phyloP scores from a whole-genome alignment of 2,329 filamentous ascomycete genomes.

The Penicillium sp. region DNA sequence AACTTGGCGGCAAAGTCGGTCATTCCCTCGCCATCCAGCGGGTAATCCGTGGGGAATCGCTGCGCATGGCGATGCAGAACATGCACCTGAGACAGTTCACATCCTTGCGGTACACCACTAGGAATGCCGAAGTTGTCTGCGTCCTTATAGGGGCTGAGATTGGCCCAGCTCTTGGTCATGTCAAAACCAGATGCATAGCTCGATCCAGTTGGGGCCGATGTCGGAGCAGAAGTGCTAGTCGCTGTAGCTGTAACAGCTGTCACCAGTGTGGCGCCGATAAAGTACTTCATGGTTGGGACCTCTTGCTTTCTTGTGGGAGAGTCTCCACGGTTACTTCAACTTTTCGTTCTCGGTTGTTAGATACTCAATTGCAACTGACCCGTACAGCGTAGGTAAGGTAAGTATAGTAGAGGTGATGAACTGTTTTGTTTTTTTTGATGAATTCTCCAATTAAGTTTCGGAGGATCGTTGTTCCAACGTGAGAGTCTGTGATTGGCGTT shows the following conservation, averaged over 20 bases:
- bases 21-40: slow-evolving; percentile 52
- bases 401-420: not conserved
- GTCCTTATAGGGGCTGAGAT: slow-evolving; percentile 32
- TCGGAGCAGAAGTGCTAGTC: slow-evolving; percentile 6
- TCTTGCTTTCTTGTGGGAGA: not conserved
- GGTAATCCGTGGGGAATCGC: slow-evolving; percentile 49
- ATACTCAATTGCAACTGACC: not conserved
- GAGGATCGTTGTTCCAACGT: not conserved
- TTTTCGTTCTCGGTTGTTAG: not conserved
- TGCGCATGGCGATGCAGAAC: slow-evolving; percentile 56
- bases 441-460: not conserved
- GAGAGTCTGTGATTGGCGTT: not conserved
- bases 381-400: not conserved
- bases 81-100: slow-evolving; percentile 56
- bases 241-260: slow-evolving; percentile 6
- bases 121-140: slow-evolving; percentile 26
- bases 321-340: not conserved
- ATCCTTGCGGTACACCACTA: slow-evolving; percentile 53
- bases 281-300: slow-evolving; percentile 10
- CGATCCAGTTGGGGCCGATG: slow-evolving; percentile 23
- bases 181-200: slow-evolving; percentile 32
- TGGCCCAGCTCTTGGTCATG: slow-evolving; percentile 32
- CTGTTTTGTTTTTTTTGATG: not conserved
- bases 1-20: slow-evolving; percentile 51
- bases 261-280: slow-evolving; percentile 4